Evolutionary conservation across 768 basidiomycete genomes (phyloP).

Genomic region (Tricholoma furcatifolium): DNA sequence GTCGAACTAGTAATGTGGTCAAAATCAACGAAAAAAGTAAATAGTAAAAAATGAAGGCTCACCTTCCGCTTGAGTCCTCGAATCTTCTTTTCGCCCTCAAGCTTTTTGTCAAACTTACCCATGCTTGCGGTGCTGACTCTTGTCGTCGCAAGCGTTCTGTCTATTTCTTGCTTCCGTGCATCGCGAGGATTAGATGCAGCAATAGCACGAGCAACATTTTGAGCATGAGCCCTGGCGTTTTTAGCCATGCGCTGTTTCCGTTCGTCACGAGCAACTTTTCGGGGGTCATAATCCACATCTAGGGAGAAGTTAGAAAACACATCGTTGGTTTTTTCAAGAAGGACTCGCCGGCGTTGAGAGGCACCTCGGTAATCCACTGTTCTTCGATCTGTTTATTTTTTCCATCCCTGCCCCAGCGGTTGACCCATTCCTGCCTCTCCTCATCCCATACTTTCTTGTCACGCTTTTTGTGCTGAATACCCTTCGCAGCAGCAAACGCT

Average conservation of each 20-base stretch:
- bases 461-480: slow-evolving; percentile 76
- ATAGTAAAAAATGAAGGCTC: slow-evolving; percentile 13
- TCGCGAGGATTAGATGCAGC: slow-evolving; percentile 33
- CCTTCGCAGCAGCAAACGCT: slow-evolving; percentile 90
- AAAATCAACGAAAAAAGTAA: neutral
- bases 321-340: neutral
- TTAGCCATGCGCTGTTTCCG: slow-evolving; percentile 82
- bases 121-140: slow-evolving; percentile 90
- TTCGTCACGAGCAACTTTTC: slow-evolving; percentile 68
- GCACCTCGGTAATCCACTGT: slow-evolving; percentile 93
- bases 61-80: slow-evolving; percentile 94
- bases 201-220: slow-evolving; percentile 64
- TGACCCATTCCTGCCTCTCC: slow-evolving; percentile 89
- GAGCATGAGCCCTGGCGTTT: slow-evolving; percentile 74
- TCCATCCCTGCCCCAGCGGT: slow-evolving; percentile 85
- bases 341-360: slow-evolving; percentile 70
- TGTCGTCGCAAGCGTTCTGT: slow-evolving; percentile 71
- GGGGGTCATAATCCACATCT: slow-evolving; percentile 84
- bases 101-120: slow-evolving; percentile 88
- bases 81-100: slow-evolving; percentile 90
- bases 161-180: slow-evolving; percentile 70
- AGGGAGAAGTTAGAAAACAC: neutral
- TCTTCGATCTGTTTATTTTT: slow-evolving; percentile 86
- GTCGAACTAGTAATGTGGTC: slow-evolving; percentile 63
- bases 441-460: slow-evolving; percentile 93